phyloP scores from a whole-genome alignment of 495 filamentous ascomycete species.

The Pseudomonodictys pantanalensis region DNA sequence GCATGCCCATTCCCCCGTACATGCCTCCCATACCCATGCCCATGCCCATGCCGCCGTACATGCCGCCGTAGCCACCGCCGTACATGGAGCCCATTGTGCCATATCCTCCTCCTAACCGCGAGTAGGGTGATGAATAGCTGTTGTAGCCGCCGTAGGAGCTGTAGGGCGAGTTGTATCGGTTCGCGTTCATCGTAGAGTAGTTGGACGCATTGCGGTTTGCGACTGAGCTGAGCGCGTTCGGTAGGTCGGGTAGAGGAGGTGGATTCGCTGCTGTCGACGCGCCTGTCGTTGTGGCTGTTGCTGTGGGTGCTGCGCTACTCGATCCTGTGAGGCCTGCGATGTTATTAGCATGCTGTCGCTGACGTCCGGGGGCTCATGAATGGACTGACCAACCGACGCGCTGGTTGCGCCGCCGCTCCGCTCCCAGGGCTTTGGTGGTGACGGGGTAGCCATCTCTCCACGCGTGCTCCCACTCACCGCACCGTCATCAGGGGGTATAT shows the following conservation, averaged over 20 bases:
- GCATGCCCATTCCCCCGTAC: slow-evolving; percentile 43
- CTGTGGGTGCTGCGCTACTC: slow-evolving; percentile 43
- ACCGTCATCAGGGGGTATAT: slow-evolving; percentile 24
- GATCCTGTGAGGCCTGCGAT: slow-evolving; percentile 31
- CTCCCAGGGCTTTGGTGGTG: slow-evolving; percentile 97
- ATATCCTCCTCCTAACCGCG: slow-evolving; percentile 54
- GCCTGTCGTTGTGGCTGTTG: slow-evolving; percentile 44
- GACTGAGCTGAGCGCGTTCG: slow-evolving; percentile 69
- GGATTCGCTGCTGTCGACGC: slow-evolving; percentile 49
- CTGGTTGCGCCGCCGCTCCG: slow-evolving; percentile 58
- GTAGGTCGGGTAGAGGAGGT: slow-evolving; percentile 77
- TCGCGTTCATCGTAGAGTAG: slow-evolving; percentile 72
- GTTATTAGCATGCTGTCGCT: slow-evolving; percentile 3
- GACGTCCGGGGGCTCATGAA: background rate
- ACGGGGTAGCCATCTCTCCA: slow-evolving; percentile 65
- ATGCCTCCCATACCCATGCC: slow-evolving; percentile 45
- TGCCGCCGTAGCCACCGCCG: slow-evolving; percentile 41
- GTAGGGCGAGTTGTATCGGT: slow-evolving; percentile 53
- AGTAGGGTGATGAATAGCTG: slow-evolving; percentile 63
- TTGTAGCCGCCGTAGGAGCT: slow-evolving; percentile 38
- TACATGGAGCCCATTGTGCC: slow-evolving; percentile 27
- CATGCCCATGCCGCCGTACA: slow-evolving; percentile 41
- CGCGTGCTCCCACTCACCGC: slow-evolving; percentile 24
- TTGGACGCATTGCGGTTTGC: slow-evolving; percentile 80
- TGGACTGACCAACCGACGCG: slow-evolving; percentile 44